Percentiles rank a stretch among this genome's conserved stretches.
These are phyloP conservation scores for Nidularia pulvinata DNA, from an alignment of 768 basidiomycete genomes.

Conservation along the genomic window DNA sequence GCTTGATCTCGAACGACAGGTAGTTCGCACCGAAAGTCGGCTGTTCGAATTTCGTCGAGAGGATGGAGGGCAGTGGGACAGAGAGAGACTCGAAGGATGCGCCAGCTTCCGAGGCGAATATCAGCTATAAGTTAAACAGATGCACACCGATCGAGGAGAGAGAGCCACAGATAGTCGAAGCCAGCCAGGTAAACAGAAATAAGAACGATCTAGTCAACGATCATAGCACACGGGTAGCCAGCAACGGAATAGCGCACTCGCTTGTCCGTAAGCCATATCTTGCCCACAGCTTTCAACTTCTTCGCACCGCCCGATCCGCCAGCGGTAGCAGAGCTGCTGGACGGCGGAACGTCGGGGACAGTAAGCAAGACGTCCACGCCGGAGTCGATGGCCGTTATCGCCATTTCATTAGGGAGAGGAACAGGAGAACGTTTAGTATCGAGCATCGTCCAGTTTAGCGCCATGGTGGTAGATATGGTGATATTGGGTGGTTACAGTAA, in stretches of 20 bases:
- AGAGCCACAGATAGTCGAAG: background rate
- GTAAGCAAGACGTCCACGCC: conserved; percentile 59
- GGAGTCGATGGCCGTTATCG: conserved; percentile 51
- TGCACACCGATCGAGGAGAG: too few relatives aligned
- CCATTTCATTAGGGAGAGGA: conserved; percentile 63
- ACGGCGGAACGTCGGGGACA: conserved; percentile 54
- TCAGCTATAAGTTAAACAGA: conserved; percentile 47
- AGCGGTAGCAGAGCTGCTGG: conserved; percentile 30
- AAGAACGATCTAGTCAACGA: too few relatives aligned
- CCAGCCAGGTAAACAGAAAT: too few relatives aligned
- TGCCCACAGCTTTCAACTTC: conserved; percentile 60
- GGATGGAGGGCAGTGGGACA: conserved; percentile 62
- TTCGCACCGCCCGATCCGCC: conserved; percentile 55
- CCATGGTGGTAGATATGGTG: too few relatives aligned
- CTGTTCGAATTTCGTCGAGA: conserved; percentile 75
- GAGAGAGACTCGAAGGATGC: conserved; percentile 44
- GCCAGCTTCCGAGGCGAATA: conserved; percentile 47
- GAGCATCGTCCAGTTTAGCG: conserved; percentile 80
- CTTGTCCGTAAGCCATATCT: conserved; percentile 68
- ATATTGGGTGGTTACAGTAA: too few relatives aligned
- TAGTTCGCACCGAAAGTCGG: conserved; percentile 74
- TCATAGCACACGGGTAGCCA: too few relatives aligned
- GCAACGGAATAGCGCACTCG: too few relatives aligned
- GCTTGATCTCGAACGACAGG: conserved; percentile 64
- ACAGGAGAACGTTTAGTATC: conserved; percentile 55